A percentile compares a stretch with the other conserved stretches of the same genome.
Conservation (phyloP, 805 yeast genomes). For the Clavispora santaluciae region DNA sequence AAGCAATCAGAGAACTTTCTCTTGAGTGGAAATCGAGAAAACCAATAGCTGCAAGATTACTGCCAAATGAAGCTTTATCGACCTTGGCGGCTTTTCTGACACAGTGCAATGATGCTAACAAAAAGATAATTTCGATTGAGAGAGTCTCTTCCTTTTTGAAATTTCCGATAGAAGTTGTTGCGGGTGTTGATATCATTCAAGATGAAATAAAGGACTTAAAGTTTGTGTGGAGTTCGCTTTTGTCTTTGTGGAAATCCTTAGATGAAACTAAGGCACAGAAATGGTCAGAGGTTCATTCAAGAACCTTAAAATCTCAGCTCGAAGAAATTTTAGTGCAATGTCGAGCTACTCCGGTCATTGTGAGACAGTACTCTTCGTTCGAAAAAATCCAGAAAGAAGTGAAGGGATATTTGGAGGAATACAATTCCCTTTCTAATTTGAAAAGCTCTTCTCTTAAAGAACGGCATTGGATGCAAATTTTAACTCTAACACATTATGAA, state of each 20-base stretch:
- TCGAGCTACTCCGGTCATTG: conserved; percentile 49
- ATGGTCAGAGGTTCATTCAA: conserved; percentile 49
- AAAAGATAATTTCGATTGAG: not conserved
- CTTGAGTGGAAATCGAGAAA: conserved; percentile 46
- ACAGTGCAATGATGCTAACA: conserved; percentile 21
- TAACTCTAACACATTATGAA: conserved; percentile 24
- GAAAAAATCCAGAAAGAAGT: conserved; percentile 48
- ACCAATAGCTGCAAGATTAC: conserved; percentile 40
- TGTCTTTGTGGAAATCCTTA: conserved; percentile 44
- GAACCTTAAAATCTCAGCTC: conserved; percentile 41
- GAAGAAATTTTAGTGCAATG: conserved; percentile 47
- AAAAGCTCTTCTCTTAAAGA: conserved; percentile 53
- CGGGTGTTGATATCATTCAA: conserved; percentile 24
- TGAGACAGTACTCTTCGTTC: conserved; percentile 67
- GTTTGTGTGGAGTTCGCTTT: conserved; percentile 61
- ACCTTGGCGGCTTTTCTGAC: conserved; percentile 25
- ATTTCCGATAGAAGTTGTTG: conserved; percentile 24
- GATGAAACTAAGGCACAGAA: conserved; percentile 34
- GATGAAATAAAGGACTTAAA: conserved; percentile 54
- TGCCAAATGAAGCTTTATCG: conserved; percentile 42
- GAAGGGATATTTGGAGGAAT: conserved; percentile 35
- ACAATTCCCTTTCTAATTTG: conserved; percentile 40
- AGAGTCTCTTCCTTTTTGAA: conserved; percentile 25
- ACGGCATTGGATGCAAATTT: conserved; percentile 62
- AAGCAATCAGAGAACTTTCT: conserved; percentile 23